Base-by-base conservation (phyloP, 2,329 filamentous ascomycete genomes). In the Penicillium occitanis region DNA sequence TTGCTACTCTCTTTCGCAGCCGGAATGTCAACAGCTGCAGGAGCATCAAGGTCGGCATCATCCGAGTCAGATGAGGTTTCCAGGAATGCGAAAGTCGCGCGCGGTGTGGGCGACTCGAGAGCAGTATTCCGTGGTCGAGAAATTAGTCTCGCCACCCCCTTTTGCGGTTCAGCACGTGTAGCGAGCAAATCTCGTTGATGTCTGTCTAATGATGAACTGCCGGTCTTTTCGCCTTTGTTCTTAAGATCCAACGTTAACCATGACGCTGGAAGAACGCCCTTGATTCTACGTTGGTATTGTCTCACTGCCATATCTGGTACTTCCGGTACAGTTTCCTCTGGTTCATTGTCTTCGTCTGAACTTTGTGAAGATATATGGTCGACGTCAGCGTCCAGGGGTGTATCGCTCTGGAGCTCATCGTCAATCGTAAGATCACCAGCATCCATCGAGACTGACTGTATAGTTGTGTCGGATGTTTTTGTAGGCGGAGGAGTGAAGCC, bases 211-310 rank as follows among this genome's bases (percentile, higher is more conserved):
- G 63, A 68, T 19, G 60, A 58, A 63, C 63, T 71, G 51, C 61
- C 28, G 13, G 67, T 68, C 67, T 64, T 70, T 33, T 70, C 71
- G 66, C 67, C 71, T n/a, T 75, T 75, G 42, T 73, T 73, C 66
- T 77, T 75, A 58, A 75, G 73, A 68, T 82, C 75, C 58, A 83
- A 72, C 61, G 79, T 75, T 28, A 80, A 68, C 78, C 80, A 83
- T 28, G 82, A 84, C 5, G 82, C 82, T 19, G 82, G 82, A 28
- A 84, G 73, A 28, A 84, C 82, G 30, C 82, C 82, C 66, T 79
- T 79, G 13, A 82, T 83, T 61, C 70, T 77, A 33, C 79, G 78
- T 58, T 79, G 76, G 13, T 79, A 69, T 30, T 67, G 70, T 67
- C 74, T 72, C 11, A 82, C 70, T 59, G 73, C 71, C 51, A 74